Base-by-base conservation (phyloP, 257 asterid genomes). In the Solanum raphanifolium region DNA sequence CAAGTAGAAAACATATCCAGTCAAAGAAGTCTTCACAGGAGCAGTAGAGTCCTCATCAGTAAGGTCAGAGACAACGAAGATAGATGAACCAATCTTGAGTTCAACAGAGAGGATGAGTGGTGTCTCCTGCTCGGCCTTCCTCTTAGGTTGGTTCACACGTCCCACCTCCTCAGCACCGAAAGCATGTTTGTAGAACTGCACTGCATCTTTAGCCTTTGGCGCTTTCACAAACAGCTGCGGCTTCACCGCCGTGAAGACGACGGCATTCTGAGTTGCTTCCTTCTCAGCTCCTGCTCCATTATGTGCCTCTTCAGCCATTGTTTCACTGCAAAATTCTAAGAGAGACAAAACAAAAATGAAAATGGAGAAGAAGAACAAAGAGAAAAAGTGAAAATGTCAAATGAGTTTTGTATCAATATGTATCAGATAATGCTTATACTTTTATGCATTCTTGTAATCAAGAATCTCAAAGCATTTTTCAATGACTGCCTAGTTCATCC, bases 41-140 rank as follows among this genome's bases (percentile, higher is more conserved):
- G 90, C 86, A 82, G 88, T 78, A 8, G 91, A 60, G 89, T 92
- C 94, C 12, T 94, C 96, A 9, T 88, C 88, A 11, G 58, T 36
- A 20, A 93, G 94, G 91, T 95, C 98, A 31, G 99, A 90, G 71
- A 95, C 97, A 36, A 95, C 89, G 16, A 97, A n/a, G 20, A 71
- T 6, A 34, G 87, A 75, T 78, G 93, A 88, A 25, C 98, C 98
- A 10, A 95, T 89, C 93, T 93, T 95, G 62, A 96, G 95, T 32
- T 95, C 98, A 32, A 94, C 96, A 0, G 91, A 92, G 65, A 90
- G 90, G 20, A 97, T 83, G 25, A 93, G 94, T 8, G 98, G 99
- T 7, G 39, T 82, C 88, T 97, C 99, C 92, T 94, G 98, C 10
- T 97, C 98, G 12, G 98, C 99, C 90, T 97, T 95, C 87, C 98